Base-by-base conservation (phyloP, 2,329 filamentous ascomycete genomes). In the Penicillium sumatraense region DNA sequence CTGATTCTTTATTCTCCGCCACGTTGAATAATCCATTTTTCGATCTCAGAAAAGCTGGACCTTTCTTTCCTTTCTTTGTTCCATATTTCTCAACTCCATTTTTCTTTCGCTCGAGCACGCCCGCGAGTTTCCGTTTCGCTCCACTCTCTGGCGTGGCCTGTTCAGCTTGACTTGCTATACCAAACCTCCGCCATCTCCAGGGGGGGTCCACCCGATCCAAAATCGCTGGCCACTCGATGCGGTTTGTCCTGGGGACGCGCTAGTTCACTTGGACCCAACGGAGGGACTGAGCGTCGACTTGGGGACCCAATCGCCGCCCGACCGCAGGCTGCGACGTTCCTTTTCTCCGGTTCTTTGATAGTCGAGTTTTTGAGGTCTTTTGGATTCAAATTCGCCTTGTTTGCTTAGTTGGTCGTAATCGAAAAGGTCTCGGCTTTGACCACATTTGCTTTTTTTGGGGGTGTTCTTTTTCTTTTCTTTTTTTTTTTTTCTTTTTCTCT, bases 201-300 rank as follows among this genome's bases (percentile, higher is more conserved):
- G 40, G 33, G 23, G 40, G 40, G 3, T 44, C 40, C 64, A 63
- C 49, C 45, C 40, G 58, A 56, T 33, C 62, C 63, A 63, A 50
- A 53, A 40, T 44, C 51, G 51, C 56, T 66, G 47, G 51, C 63
- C 63, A 66, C 57, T 65, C 62, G 58, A 63, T 65, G 55, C 52
- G 11, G 33, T 66, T 60, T 64, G 54, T 53, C 45, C 58, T 49
- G 38, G 47, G 53, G 54, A 62, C 57, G 56, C 61, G 56, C 62
- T 65, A 65, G 54, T 56, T 49, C 46, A 48, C 40, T 57, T 47
- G 57, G 52, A 57, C 54, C 57, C 57, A 55, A 60, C 50, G 26
- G 49, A 64, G 46, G 63, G 63, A 63, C 63, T 64, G 63, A 65
- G 63, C 63, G 56, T 42, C 33, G 21, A 45, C 46, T 60, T 60